Conservation (phyloP, 306 rosid genomes). For the Astragalus membranaceus region DNA sequence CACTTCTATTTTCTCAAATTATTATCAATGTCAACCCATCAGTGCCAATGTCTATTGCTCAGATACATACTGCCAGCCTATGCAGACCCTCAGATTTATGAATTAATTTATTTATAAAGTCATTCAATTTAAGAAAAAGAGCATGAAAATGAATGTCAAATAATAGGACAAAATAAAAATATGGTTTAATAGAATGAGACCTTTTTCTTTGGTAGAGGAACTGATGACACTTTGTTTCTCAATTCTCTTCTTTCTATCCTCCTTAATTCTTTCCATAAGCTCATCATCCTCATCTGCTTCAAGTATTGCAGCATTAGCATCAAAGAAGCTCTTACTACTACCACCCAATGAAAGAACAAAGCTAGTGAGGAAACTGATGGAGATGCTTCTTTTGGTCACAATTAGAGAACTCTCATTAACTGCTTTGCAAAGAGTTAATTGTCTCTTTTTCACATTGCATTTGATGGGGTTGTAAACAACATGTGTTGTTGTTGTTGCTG, state of each 20-base stretch:
- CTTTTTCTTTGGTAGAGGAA: slow-evolving; percentile 76
- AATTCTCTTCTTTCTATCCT: slow-evolving; percentile 82
- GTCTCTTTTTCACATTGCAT: slow-evolving; percentile 29
- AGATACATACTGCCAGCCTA: neutral
- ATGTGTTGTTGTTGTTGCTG: slow-evolving; percentile 15
- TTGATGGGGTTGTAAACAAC: slow-evolving; percentile 25
- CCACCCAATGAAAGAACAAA: slow-evolving; percentile 47
- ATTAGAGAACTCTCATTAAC: slow-evolving; percentile 23
- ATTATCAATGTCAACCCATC: too few species aligned
- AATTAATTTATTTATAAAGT: neutral
- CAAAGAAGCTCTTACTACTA: slow-evolving; percentile 17
- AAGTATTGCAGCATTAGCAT: slow-evolving; percentile 76
- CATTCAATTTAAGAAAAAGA: neutral
- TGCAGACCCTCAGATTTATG: neutral
- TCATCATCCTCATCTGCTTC: slow-evolving; percentile 94
- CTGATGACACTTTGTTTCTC: slow-evolving; percentile 71
- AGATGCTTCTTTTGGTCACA: slow-evolving; percentile 59
- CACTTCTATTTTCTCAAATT: too few species aligned
- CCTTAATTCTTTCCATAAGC: slow-evolving; percentile 76
- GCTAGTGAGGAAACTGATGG: slow-evolving; percentile 42
- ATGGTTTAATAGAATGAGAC: slow-evolving; percentile 22
- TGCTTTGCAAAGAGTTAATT: slow-evolving; percentile 40
- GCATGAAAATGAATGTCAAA: slow-evolving; percentile 1
- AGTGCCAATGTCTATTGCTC: neutral
- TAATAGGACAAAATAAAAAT: neutral